A percentile compares a stretch with the other conserved stretches of the same genome.
phyloP scores from a whole-genome alignment of 2,329 filamentous ascomycete genomes.

The Paracorniculantispora psalliotae region DNA sequence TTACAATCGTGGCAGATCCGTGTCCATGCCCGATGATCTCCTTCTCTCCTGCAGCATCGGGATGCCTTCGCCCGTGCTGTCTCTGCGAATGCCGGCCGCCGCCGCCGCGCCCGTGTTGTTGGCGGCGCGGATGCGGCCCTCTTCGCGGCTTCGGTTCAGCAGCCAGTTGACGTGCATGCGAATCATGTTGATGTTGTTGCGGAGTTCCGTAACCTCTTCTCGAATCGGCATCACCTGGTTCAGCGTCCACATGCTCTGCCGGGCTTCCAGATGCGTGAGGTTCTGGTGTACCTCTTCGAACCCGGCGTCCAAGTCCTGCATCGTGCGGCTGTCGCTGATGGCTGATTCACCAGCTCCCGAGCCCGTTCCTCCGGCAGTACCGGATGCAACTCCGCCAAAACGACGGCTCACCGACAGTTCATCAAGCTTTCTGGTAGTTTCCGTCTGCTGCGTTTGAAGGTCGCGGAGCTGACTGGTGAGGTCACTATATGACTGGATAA shows the following conservation, averaged over 20 bases:
- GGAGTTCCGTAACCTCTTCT: conserved; percentile 57
- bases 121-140: conserved; percentile 36
- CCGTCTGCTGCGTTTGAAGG: conserved; percentile 29
- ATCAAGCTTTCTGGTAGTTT: conserved; percentile 28
- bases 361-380: background rate
- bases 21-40: conserved; percentile 33
- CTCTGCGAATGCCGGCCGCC: conserved; percentile 25
- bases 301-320: conserved; percentile 39
- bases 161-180: conserved; percentile 57
- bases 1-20: conserved; percentile 34
- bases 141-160: conserved; percentile 47
- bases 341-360: conserved; percentile 31
- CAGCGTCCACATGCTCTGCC: conserved; percentile 56
- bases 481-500: conserved; percentile 40
- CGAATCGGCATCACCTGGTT: conserved; percentile 58
- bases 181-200: conserved; percentile 52
- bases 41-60: conserved; percentile 30
- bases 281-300: conserved; percentile 54
- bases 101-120: conserved; percentile 27
- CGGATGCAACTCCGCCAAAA: background rate
- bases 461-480: conserved; percentile 32
- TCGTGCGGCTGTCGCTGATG: conserved; percentile 43
- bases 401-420: conserved; percentile 36
- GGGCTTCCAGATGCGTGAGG: conserved; percentile 53
- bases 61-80: conserved; percentile 24